Base-by-base conservation (phyloP, 2,329 filamentous ascomycete genomes). In the Colletotrichum lupini region DNA sequence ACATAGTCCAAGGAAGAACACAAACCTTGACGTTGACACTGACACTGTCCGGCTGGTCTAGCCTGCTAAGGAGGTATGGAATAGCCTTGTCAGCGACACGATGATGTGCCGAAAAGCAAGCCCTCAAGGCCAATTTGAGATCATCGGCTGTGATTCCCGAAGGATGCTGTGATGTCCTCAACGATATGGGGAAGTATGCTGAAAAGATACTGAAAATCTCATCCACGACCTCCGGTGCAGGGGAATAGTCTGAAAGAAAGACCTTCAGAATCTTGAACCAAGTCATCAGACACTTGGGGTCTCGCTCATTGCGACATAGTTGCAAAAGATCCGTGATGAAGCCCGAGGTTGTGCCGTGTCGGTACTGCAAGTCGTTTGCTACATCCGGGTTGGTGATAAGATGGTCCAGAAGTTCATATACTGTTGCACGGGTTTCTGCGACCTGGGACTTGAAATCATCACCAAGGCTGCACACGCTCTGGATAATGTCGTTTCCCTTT, bases 151-250 rank as follows among this genome's bases (percentile, higher is more conserved):
- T 91, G 52, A 91, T 85, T 6, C 85, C 84, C 42, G 83, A 83
- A 0, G 85, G 82, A 5, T 86, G 86, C 28, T 87, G 85, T 0
- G 88, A 86, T 67, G 85, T 84, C 32, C 88, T 84, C 56, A 91
- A 80, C 0, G 88, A 89, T 68, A 91, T 91, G 19, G 89, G 89
- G 74, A 90, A 91, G 78, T 91, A 91, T 35, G 87, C 87, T 16
- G 90, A 90, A 79, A 90, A 90, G 1, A 85, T 81, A 67, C 85
- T 85, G 78, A 90, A 91, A 2, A 89, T 82, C 68, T 87, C 85
- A 37, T 85, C 84, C 9, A 85, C 81, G 2, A 89, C 81, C 9
- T 87, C 85, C 5, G 83, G 74, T 0, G 87, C 84, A 1, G 85
- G 82, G 0, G 82, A 81, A 64, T 87, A 90, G 16, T 83, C 81